Evolutionary conservation across 2,329 filamentous ascomycete species (phyloP).

Genomic region (Lecanosticta acicola): DNA sequence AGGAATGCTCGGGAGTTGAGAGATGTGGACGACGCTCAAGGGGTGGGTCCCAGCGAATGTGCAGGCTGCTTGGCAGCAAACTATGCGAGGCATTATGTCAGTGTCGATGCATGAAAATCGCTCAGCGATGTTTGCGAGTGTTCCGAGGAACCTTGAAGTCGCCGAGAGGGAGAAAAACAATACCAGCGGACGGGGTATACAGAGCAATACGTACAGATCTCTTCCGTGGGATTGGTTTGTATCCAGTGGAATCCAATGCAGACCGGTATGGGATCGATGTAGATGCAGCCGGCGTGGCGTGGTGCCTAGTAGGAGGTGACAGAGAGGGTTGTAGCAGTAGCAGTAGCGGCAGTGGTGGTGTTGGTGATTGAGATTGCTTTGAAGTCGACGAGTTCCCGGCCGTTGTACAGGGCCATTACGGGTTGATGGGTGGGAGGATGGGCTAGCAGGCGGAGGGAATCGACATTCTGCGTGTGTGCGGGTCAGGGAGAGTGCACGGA

Average conservation of each 20-base stretch:
- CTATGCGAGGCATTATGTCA: neutral
- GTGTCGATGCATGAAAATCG: neutral
- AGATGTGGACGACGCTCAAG: neutral
- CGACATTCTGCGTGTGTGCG: too few relatives aligned
- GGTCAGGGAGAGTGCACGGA: too few relatives aligned
- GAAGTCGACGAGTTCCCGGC: constrained; percentile 31
- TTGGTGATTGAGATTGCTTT: constrained; percentile 21
- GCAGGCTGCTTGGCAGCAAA: neutral
- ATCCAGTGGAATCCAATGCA: neutral
- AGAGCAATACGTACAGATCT: neutral
- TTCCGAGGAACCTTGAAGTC: neutral
- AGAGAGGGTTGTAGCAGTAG: neutral
- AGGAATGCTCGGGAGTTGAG: neutral
- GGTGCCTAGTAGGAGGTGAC: neutral
- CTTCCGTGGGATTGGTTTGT: constrained; percentile 1
- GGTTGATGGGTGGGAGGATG: too few relatives aligned
- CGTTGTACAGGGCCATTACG: constrained; percentile 32
- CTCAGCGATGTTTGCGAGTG: constrained; percentile 1
- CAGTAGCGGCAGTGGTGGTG: neutral
- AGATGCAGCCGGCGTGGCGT: neutral
- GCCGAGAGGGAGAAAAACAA: neutral
- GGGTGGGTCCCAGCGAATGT: neutral
- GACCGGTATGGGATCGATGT: neutral
- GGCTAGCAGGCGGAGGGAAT: neutral
- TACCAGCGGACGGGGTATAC: neutral